A percentile compares a stretch with the other conserved stretches of the same genome.
These are phyloP conservation scores for Boletus barrowsii DNA, from an alignment of 768 basidiomycete species.

Conservation along the genomic window DNA sequence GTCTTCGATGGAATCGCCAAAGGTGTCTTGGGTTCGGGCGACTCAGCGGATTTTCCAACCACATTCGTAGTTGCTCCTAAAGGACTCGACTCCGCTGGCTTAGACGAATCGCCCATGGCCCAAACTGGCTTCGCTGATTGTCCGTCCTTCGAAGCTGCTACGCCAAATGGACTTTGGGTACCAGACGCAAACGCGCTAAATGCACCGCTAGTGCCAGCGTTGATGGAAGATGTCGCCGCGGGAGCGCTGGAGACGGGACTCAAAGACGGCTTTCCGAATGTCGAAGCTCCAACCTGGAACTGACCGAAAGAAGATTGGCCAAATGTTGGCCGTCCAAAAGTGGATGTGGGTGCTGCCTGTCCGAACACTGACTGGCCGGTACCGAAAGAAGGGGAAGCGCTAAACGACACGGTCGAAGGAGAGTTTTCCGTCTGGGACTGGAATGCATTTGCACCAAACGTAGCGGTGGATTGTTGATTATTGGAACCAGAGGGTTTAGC, in stretches of 20 bases:
- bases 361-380: slow-evolving; percentile 34
- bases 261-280: slow-evolving; percentile 26
- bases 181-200: slow-evolving; percentile 36
- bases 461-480: slow-evolving; percentile 5
- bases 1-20: slow-evolving; percentile 7
- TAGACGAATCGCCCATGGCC: slow-evolving; percentile 11
- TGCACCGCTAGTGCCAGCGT: slow-evolving; percentile 25
- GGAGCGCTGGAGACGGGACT: slow-evolving; percentile 9
- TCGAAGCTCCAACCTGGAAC: slow-evolving; percentile 7
- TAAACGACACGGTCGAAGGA: slow-evolving; percentile 23
- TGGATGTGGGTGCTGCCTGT: slow-evolving; percentile 18
- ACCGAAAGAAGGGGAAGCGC: slow-evolving; percentile 33
- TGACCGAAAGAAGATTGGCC: slow-evolving; percentile 35
- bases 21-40: slow-evolving; percentile 9
- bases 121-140: slow-evolving; percentile 24
- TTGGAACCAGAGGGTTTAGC: slow-evolving; percentile 24
- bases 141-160: slow-evolving; percentile 14
- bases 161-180: slow-evolving; percentile 30
- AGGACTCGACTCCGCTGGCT: slow-evolving; percentile 7
- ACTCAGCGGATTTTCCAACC: slow-evolving; percentile 10
- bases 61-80: slow-evolving; percentile 1
- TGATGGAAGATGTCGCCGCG: slow-evolving; percentile 8
- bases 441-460: slow-evolving; percentile 17
- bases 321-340: slow-evolving; percentile 41
- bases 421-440: slow-evolving; percentile 13